Evolutionary conservation across 2,329 filamentous ascomycete genomes (phyloP), one percentile per base, ranked within the genome.

Genomic region (Exophiala alcalophila): DNA sequence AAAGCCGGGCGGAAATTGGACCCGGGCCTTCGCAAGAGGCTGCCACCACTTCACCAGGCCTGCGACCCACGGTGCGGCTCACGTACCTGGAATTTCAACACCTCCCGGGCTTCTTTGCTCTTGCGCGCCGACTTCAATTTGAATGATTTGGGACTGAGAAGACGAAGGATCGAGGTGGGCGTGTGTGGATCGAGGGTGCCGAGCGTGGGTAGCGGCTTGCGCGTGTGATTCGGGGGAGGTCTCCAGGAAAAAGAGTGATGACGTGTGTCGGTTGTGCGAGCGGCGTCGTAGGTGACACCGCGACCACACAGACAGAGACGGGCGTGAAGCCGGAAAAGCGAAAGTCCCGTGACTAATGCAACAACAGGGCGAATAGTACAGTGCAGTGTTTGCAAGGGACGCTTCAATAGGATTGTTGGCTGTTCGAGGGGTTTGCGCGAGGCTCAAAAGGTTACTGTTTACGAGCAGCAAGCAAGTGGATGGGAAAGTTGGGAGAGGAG

Each of bases 211-310:
- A n/a, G n/a, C n/a, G n/a, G n/a, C n/a, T n/a, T n/a, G n/a, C n/a
- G n/a, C n/a, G n/a, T n/a, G n/a, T 32, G 16, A 27, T 15, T 33
- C 41, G 23, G 36, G 28, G 15, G 24, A 20, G 16, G 15, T 36
- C 3, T 36, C 23, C 15, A 28, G 32, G 32, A 31, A 37, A 30
- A 15, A 29, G 28, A 20, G 15, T 42, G 47, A 46, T 49, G 47
- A 49, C 47, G 47, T 49, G 36, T 35, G 37, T 21, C 20, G 7
- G n/a, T n/a, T n/a, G n/a, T n/a, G n/a, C n/a, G n/a, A n/a, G n/a
- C n/a, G n/a, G n/a, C n/a, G n/a, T n/a, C n/a, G n/a, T n/a, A n/a
- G n/a, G n/a, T n/a, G n/a, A n/a, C n/a, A n/a, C n/a, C n/a, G n/a
- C n/a, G n/a, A n/a, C n/a, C n/a, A n/a, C n/a, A n/a, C n/a, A n/a